Conservation (phyloP, 306 rosid genomes). For the Citrullus amarus region DNA sequence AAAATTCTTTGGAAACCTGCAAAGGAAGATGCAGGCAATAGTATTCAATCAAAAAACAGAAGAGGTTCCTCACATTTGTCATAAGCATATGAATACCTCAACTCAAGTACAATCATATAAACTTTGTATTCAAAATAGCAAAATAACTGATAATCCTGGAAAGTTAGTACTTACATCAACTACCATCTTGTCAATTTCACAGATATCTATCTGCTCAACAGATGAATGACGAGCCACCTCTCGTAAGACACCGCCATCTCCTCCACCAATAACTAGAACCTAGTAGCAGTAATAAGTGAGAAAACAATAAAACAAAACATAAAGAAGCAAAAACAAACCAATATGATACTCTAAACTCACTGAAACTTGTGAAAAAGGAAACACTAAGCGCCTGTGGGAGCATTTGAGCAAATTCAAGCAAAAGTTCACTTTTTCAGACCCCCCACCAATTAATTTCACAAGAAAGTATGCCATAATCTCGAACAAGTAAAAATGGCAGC, state of each 20-base stretch:
- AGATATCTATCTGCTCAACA: conserved; percentile 72
- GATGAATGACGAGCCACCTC: conserved; percentile 93
- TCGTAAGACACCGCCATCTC: conserved; percentile 97
- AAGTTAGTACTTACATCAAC: conserved; percentile 52
- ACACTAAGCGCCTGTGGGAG: background rate
- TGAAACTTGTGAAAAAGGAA: background rate
- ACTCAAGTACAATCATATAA: background rate
- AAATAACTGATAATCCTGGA: background rate
- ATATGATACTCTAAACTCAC: background rate
- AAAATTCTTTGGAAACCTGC: conserved; percentile 79
- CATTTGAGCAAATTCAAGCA: background rate
- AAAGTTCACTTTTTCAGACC: background rate
- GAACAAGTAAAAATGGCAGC: background rate
- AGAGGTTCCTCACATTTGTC: background rate
- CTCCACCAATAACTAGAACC: conserved; percentile 99
- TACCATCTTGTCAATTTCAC: conserved; percentile 98
- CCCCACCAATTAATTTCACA: background rate
- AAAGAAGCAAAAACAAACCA: background rate
- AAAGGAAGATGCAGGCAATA: conserved; percentile 1
- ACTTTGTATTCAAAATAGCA: background rate
- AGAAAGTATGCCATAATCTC: background rate
- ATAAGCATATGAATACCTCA: background rate
- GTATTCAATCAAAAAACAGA: background rate
- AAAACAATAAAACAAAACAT: background rate
- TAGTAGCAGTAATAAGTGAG: conserved; percentile 18